These are phyloP conservation scores for Exophiala bonariae DNA, from an alignment of 2,329 filamentous ascomycete species.

Conservation along the genomic window DNA sequence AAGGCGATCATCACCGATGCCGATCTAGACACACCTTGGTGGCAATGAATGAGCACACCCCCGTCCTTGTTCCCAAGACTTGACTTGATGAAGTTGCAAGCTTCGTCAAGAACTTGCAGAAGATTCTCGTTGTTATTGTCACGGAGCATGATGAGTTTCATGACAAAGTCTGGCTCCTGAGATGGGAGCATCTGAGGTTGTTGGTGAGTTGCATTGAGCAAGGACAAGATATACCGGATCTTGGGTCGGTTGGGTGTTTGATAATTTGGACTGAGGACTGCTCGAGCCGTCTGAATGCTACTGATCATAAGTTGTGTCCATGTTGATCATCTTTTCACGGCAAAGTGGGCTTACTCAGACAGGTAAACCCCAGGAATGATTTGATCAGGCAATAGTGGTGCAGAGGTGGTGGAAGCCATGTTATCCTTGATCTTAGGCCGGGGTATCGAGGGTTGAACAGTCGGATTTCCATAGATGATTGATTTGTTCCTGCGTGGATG, in stretches of 20 bases:
- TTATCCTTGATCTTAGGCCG: not conserved
- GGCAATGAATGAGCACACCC: slow-evolving; percentile 25
- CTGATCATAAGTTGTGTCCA: not conserved
- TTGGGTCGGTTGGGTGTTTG: slow-evolving; percentile 15
- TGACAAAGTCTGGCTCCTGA: slow-evolving; percentile 20
- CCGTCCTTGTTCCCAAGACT: slow-evolving; percentile 17
- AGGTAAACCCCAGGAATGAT: slow-evolving; percentile 23
- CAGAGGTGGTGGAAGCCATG: slow-evolving; percentile 18
- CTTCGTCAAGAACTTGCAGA: slow-evolving; percentile 16
- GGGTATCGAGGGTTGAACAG: not conserved
- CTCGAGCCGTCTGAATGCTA: slow-evolving; percentile 22
- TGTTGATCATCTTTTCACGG: not conserved
- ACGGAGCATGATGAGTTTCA: slow-evolving; percentile 19
- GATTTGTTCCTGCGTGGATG: no score
- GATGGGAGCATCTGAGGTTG: slow-evolving; percentile 16
- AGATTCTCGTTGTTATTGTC: slow-evolving; percentile 15
- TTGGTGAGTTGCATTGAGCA: slow-evolving; percentile 13
- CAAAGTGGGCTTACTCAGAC: slow-evolving; percentile 20
- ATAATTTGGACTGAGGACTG: slow-evolving; percentile 23
- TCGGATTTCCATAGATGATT: not conserved
- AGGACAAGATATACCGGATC: slow-evolving; percentile 21
- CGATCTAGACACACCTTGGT: slow-evolving; percentile 25
- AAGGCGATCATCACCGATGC: slow-evolving; percentile 20
- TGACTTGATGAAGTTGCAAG: slow-evolving; percentile 18
- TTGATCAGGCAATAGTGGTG: slow-evolving; percentile 22